phyloP scores from a whole-genome alignment of 805 yeast species.

The Lachancea mirantina region DNA sequence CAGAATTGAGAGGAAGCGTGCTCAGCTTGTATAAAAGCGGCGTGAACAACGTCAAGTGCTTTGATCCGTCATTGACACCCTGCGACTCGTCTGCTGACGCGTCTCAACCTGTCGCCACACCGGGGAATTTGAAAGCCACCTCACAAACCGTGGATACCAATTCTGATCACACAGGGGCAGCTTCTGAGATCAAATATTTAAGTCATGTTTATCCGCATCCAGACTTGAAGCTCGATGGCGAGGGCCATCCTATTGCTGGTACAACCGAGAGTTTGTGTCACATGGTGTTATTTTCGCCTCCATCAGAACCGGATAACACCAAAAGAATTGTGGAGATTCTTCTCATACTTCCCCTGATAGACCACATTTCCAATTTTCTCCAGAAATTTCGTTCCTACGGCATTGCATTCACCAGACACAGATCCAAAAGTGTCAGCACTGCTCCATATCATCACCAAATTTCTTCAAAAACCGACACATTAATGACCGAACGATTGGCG shows the following conservation, averaged over 20 bases:
- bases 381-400: slow-evolving; percentile 40
- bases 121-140: no score
- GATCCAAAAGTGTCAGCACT: slow-evolving; percentile 16
- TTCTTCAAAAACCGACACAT: slow-evolving; percentile 30
- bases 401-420: slow-evolving; percentile 28
- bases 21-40: slow-evolving; percentile 55
- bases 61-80: slow-evolving; percentile 28
- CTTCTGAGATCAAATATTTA: slow-evolving; percentile 25
- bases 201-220: slow-evolving; percentile 56
- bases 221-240: slow-evolving; percentile 43
- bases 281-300: slow-evolving; percentile 51
- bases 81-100: slow-evolving; percentile 2
- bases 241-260: slow-evolving; percentile 45
- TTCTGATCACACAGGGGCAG: not conserved
- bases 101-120: not conserved
- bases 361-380: slow-evolving; percentile 39
- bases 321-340: slow-evolving; percentile 33
- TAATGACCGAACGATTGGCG: slow-evolving; percentile 45
- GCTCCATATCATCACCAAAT: slow-evolving; percentile 23
- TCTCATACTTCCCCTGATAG: slow-evolving; percentile 48
- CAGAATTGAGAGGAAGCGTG: slow-evolving; percentile 63
- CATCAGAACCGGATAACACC: slow-evolving; percentile 29
- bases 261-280: slow-evolving; percentile 72
- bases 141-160: no score
- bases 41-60: slow-evolving; percentile 39